These are phyloP conservation scores for Ambrosia trifida DNA, from an alignment of 129 eudicot genomes.

Conservation along the genomic window DNA sequence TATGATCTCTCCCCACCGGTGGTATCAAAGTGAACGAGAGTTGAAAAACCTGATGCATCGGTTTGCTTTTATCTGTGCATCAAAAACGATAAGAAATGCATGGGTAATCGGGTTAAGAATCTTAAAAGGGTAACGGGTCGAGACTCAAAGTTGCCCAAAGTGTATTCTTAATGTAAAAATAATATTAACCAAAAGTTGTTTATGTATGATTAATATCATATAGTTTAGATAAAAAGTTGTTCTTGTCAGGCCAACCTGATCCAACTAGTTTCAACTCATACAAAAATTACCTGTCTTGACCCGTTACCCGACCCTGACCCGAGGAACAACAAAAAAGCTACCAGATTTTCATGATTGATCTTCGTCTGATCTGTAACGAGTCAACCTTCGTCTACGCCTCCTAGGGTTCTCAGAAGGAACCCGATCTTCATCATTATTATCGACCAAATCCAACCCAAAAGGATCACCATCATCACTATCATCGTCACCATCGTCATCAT, in stretches of 20 bases:
- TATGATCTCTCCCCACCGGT: conserved; percentile 23
- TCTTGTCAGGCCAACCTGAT: neutral
- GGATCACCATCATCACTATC: conserved; percentile 44
- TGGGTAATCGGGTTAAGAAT: conserved; percentile 1
- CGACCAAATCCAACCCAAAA: conserved; percentile 38
- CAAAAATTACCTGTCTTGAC: neutral
- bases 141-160: neutral
- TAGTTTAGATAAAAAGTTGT: neutral
- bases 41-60: conserved; percentile 1
- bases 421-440: conserved; percentile 51
- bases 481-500: conserved; percentile 43
- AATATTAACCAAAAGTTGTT: neutral
- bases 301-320: conserved; percentile 22
- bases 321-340: conserved; percentile 29
- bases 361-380: conserved; percentile 58
- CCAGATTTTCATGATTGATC: conserved; percentile 56
- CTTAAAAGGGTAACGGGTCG: neutral
- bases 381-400: conserved; percentile 68
- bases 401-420: conserved; percentile 42
- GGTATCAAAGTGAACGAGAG: conserved; percentile 5
- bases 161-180: neutral
- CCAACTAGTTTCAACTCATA: neutral
- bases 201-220: too few species aligned
- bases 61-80: conserved; percentile 35
- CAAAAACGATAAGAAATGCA: conserved; percentile 18